These are phyloP conservation scores for Petunia secreta DNA, from an alignment of 257 asterid species.

Conservation along the genomic window DNA sequence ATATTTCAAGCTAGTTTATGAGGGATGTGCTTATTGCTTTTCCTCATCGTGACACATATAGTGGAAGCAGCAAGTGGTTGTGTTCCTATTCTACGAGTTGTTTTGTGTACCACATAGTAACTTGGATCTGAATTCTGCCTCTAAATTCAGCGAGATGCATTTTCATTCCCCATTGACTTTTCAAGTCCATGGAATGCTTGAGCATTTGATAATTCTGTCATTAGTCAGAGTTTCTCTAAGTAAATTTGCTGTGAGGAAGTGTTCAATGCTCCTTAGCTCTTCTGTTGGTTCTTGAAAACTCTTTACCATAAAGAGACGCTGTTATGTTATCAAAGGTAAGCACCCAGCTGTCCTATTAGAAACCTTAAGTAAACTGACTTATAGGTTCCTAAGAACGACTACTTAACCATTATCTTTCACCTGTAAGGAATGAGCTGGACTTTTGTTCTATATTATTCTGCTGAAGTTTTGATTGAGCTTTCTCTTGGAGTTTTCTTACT, in stretches of 20 bases:
- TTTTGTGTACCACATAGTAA: neutral
- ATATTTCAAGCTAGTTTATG: conserved; percentile 15
- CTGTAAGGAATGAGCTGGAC: too few relatives aligned
- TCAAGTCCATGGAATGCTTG: neutral
- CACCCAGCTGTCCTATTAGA: neutral
- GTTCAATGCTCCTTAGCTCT: neutral
- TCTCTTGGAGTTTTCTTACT: too few relatives aligned
- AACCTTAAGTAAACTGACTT: neutral
- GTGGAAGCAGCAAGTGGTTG: neutral
- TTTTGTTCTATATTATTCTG: too few relatives aligned
- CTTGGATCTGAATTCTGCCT: conserved; percentile 20
- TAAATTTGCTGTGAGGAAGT: conserved; percentile 4
- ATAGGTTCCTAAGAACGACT: neutral
- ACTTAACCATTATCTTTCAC: too few relatives aligned
- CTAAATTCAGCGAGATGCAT: conserved; percentile 1
- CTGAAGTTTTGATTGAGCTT: too few relatives aligned
- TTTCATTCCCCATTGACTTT: neutral
- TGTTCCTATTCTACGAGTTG: neutral
- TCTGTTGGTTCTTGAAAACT: conserved; percentile 1
- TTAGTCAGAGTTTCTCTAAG: neutral
- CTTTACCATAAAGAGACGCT: neutral
- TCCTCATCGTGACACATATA: neutral
- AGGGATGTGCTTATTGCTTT: neutral
- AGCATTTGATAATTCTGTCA: too few relatives aligned
- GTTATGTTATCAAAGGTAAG: neutral